These are phyloP conservation scores for Globisporangium paddicum DNA, from an alignment of 352 stramenopile species.

Conservation along the genomic window DNA sequence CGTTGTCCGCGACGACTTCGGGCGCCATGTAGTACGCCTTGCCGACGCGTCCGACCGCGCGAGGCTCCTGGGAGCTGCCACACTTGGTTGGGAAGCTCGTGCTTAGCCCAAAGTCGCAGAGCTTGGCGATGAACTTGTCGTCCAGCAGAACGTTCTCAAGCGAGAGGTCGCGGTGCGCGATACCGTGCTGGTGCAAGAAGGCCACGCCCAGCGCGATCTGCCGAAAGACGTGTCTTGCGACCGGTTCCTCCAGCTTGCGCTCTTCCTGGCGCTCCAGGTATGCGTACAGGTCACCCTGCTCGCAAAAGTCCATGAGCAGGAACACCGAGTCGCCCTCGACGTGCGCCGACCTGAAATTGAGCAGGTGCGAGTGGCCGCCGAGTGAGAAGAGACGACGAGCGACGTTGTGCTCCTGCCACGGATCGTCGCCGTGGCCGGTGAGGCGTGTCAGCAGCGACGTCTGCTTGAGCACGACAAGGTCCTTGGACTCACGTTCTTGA, in stretches of 20 bases:
- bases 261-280: constrained; percentile 15
- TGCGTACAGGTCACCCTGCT: constrained; percentile 39
- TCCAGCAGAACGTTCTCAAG: constrained; percentile 15
- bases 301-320: constrained; percentile 62
- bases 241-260: constrained; percentile 2
- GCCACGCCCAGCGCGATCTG: constrained; percentile 11
- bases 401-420: constrained; percentile 16
- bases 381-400: constrained; percentile 14
- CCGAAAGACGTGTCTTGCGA: constrained; percentile 10
- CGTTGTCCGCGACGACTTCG: background rate
- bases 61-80: background rate
- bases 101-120: constrained; percentile 15
- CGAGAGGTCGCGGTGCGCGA: constrained; percentile 9
- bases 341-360: constrained; percentile 39
- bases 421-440: constrained; percentile 10
- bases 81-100: background rate
- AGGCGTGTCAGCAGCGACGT: constrained; percentile 8
- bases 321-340: constrained; percentile 39
- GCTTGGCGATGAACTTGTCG: constrained; percentile 1
- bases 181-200: constrained; percentile 12
- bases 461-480: constrained; percentile 20
- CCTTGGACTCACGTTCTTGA: constrained; percentile 9
- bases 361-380: constrained; percentile 35
- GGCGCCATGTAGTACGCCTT: background rate
- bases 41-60: background rate